phyloP scores from a whole-genome alignment of 1,139 yeast genomes.

The Candida tunisiensis region DNA sequence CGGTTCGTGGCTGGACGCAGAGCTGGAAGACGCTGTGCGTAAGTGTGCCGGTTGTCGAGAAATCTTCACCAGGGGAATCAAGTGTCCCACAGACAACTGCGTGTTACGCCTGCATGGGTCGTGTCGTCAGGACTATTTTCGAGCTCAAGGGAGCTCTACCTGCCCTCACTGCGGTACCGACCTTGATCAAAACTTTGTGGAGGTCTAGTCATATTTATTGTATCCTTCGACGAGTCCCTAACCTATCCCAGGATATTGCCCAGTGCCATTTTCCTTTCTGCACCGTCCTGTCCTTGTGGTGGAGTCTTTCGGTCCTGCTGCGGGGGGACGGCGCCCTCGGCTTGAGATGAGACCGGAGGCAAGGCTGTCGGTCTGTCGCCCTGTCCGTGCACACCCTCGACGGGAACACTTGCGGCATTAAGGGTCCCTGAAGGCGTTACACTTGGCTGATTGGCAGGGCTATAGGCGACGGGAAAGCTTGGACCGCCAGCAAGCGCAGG shows the following conservation, averaged over 20 bases:
- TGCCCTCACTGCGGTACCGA: constrained; percentile 7
- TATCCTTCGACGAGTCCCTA: background rate
- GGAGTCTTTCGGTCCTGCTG: background rate
- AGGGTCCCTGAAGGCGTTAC: no score
- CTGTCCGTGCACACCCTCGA: no score
- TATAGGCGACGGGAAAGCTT: no score
- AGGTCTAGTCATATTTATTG: background rate
- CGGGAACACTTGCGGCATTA: no score
- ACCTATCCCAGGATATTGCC: background rate
- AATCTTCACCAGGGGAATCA: constrained; percentile 36
- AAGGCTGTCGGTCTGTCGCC: no score
- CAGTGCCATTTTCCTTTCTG: background rate
- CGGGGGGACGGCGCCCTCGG: no score
- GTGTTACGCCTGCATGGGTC: constrained; percentile 29
- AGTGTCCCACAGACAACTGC: constrained; percentile 22
- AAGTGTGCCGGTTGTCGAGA: constrained; percentile 39
- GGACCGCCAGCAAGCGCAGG: no score
- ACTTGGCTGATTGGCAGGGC: no score
- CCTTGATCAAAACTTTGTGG: constrained; percentile 2
- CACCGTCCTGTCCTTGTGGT: background rate
- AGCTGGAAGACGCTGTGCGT: constrained; percentile 29
- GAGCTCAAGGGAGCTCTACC: constrained; percentile 2
- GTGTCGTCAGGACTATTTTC: constrained; percentile 26
- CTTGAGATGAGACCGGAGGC: no score
- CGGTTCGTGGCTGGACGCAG: constrained; percentile 19